Evolutionary conservation across 257 asterid species (phyloP).

Genomic region (Primulina tabacum): DNA sequence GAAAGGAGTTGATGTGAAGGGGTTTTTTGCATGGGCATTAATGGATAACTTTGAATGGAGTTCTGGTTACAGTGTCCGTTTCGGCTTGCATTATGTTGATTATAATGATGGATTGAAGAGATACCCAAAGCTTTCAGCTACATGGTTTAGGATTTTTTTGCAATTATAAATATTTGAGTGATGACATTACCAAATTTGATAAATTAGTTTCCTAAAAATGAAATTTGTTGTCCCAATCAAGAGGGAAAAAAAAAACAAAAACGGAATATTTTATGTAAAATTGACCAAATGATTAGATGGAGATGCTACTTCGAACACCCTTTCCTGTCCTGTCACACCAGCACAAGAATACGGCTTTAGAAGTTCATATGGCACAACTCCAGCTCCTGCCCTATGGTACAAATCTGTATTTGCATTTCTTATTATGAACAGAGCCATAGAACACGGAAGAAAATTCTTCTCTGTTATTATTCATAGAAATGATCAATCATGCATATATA

Average conservation of each 20-base stretch:
- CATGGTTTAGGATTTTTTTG: constrained; percentile 31
- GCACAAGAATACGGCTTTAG: constrained; percentile 62
- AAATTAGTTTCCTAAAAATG: not conserved
- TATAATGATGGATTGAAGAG: constrained; percentile 24
- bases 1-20: constrained; percentile 30
- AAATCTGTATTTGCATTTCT: constrained; percentile 30
- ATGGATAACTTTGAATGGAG: constrained; percentile 35
- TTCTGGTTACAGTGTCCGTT: constrained; percentile 29
- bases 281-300: constrained; percentile 29
- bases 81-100: constrained; percentile 28
- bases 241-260: not conserved
- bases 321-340: constrained; percentile 56
- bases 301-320: constrained; percentile 81
- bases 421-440: no score
- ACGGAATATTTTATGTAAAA: not conserved
- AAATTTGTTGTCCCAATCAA: not conserved
- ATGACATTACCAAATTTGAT: no score
- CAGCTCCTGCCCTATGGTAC: constrained; percentile 73
- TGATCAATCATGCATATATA: no score
- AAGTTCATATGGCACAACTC: constrained; percentile 65
- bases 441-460: no score
- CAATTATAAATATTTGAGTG: not conserved
- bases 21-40: constrained; percentile 39
- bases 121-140: constrained; percentile 30
- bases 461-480: no score